Percentiles rank a stretch among this genome's conserved stretches.
phyloP scores from a whole-genome alignment of 345 rosid species.

The Trapa incisa region DNA sequence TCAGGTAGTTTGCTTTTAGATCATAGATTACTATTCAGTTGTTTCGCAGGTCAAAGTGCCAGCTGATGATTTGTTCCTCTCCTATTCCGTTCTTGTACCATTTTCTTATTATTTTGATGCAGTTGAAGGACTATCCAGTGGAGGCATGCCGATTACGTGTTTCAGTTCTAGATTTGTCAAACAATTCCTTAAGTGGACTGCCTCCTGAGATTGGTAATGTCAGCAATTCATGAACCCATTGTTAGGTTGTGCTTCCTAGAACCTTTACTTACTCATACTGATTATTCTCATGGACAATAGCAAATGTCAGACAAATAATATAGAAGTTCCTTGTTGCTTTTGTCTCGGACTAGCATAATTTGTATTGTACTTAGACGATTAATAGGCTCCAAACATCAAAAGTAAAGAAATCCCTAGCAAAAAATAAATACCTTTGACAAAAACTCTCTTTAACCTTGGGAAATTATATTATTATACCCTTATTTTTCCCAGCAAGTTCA shows the following conservation, averaged over 20 bases:
- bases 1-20: conserved; percentile 28
- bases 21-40: background rate
- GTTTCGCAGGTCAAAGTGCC: no score
- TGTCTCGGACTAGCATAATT: background rate
- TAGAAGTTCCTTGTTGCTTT: background rate
- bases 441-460: background rate
- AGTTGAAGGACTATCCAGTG: conserved; percentile 75
- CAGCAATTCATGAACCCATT: conserved; percentile 9
- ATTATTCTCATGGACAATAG: background rate
- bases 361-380: no score
- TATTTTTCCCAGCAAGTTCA: background rate
- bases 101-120: conserved; percentile 13
- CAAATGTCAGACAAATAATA: background rate
- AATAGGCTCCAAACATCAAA: background rate
- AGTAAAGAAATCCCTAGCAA: background rate
- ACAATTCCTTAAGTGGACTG: conserved; percentile 79
- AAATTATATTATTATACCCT: background rate
- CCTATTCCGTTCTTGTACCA: background rate
- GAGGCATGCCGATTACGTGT: conserved; percentile 67
- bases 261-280: background rate
- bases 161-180: conserved; percentile 79
- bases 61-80: no score
- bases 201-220: conserved; percentile 76
- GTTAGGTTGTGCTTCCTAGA: background rate
- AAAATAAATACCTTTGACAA: background rate